Evolutionary conservation across 371 early-diverging fungal genomes (phyloP).

Genomic region (Rhizomucor pusillus): DNA sequence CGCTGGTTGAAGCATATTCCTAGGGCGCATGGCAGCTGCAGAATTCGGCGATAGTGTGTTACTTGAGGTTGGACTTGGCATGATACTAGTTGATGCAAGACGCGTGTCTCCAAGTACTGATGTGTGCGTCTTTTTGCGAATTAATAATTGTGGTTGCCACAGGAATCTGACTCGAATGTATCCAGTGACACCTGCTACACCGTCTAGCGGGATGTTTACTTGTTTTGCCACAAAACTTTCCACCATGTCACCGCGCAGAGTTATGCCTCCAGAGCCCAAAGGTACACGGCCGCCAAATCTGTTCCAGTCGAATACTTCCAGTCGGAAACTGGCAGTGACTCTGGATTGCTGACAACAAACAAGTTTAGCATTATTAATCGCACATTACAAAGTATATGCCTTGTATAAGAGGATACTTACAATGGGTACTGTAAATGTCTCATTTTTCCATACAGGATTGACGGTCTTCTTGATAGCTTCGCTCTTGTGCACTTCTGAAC

Average conservation of each 20-base stretch:
- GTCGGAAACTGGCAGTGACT: slow-evolving; percentile 56
- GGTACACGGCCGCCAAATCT: slow-evolving; percentile 59
- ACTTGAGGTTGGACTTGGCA: slow-evolving; percentile 3
- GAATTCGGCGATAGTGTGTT: slow-evolving; percentile 3
- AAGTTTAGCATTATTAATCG: background rate
- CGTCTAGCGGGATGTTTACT: slow-evolving; percentile 41
- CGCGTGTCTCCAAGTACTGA: slow-evolving; percentile 31
- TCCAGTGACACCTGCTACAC: slow-evolving; percentile 41
- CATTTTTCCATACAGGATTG: slow-evolving; percentile 78
- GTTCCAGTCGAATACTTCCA: slow-evolving; percentile 88
- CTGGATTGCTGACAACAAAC: slow-evolving; percentile 44
- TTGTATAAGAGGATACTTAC: slow-evolving; percentile 37
- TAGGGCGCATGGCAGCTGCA: slow-evolving; percentile 7
- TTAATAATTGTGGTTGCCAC: slow-evolving; percentile 47
- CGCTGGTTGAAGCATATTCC: background rate
- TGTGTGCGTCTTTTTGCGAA: slow-evolving; percentile 39
- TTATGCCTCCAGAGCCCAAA: slow-evolving; percentile 43
- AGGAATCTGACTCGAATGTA: slow-evolving; percentile 33
- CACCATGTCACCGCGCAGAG: slow-evolving; percentile 38
- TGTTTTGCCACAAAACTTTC: slow-evolving; percentile 35
- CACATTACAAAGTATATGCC: background rate
- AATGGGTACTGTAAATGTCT: slow-evolving; percentile 67
- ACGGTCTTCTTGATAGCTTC: slow-evolving; percentile 74
- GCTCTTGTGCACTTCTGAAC: slow-evolving; percentile 76
- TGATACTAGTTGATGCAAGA: background rate